Base-by-base conservation (phyloP, 208 protist genomes). In the Leishmania arabica region DNA sequence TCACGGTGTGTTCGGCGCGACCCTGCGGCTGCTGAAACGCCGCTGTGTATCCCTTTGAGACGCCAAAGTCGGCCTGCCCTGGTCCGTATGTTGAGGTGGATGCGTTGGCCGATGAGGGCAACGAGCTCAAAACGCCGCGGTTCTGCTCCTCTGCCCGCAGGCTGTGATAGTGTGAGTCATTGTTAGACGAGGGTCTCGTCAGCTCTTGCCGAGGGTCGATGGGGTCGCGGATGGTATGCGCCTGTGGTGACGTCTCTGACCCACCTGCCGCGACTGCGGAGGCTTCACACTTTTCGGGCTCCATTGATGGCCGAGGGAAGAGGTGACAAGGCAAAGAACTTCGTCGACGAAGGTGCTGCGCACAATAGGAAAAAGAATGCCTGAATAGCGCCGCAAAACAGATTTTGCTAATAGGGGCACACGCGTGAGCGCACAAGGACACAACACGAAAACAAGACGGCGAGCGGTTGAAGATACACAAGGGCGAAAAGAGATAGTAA, bases 131-230 rank as follows among this genome's bases (percentile, higher is more conserved):
- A 40, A 45, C 8, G 47, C 64, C 77, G 7, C 45, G 77, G 42
- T 79, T 85, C n/a, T 75, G 72, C n/a, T 81, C 77, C 17, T 78
- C 82, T 0, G 31, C 47, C 21, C 37, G 77, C 8, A 58, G 77
- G n/a, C 62, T 81, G 24, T 40, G 56, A n/a, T 66, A 54, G 24
- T 53, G 49, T 3, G 70, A 71, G 53, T 54, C 34, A n/a, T 21
- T 69, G 40, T 80, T 73, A 17, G 31, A 56, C 13, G 56, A 77
- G 8, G 54, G 64, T 9, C 62, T 79, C 47, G 60, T 64, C 71
- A 56, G 37, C 42, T 75, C 72, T 27, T 21, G 37, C 19, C 47
- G 58, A n/a, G 64, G 71, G 31, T 71, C 72, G 27, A 82, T 75
- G 31, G 73, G 77, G 11, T 82, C 53, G 21, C 53, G 77, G 47